A percentile compares a stretch with the other conserved stretches of the same genome.
These are phyloP conservation scores for Melaleuca quinquenervia DNA, from an alignment of 345 rosid genomes.

Conservation along the genomic window DNA sequence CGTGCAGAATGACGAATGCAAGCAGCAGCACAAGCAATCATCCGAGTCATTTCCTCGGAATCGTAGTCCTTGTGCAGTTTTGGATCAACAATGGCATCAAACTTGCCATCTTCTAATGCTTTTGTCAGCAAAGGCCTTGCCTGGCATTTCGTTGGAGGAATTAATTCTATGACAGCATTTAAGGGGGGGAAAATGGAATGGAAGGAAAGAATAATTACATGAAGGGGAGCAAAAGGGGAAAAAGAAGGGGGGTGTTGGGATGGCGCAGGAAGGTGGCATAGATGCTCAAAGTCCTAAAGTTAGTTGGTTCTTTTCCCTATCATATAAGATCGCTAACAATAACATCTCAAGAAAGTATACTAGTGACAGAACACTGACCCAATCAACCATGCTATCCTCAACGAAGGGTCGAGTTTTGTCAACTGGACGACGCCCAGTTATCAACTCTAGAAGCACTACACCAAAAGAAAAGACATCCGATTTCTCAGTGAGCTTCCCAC, in stretches of 20 bases:
- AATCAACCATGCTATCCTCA: conserved; percentile 81
- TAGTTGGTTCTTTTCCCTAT: neutral
- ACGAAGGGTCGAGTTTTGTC: conserved; percentile 32
- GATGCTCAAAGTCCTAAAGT: neutral
- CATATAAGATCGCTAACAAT: neutral
- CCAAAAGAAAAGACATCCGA: conserved; percentile 88
- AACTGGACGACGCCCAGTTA: conserved; percentile 71
- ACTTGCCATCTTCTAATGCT: conserved; percentile 41
- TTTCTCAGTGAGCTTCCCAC: conserved; percentile 80
- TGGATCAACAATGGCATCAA: conserved; percentile 43
- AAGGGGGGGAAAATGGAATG: neutral
- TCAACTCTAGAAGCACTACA: conserved; percentile 77
- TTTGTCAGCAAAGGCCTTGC: conserved; percentile 64
- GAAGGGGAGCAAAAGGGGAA: neutral
- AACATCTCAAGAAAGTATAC: neutral
- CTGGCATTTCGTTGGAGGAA: conserved; percentile 17
- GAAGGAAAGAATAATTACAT: neutral
- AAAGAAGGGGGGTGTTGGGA: too few species aligned
- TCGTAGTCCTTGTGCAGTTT: conserved; percentile 35
- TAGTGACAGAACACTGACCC: conserved; percentile 36
- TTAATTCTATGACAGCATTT: neutral
- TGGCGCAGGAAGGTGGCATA: neutral
- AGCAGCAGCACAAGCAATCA: conserved; percentile 80
- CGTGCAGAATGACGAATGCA: conserved; percentile 70
- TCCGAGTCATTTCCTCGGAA: conserved; percentile 41